These are phyloP conservation scores for Lyophyllum decastes DNA, from an alignment of 768 basidiomycete genomes.

Conservation along the genomic window DNA sequence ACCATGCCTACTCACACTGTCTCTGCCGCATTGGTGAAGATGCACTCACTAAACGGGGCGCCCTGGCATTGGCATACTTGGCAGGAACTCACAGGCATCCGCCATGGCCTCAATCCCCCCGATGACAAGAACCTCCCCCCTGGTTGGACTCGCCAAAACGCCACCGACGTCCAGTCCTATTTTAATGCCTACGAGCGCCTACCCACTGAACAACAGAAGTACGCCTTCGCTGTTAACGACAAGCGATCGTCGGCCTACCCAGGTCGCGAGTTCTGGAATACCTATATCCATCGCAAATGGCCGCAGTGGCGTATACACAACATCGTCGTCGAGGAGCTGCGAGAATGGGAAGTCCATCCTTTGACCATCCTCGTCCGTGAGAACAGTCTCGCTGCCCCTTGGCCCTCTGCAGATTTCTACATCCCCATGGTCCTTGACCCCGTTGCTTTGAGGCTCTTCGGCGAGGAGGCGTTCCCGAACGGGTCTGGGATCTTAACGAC, in stretches of 20 bases:
- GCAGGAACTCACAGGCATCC: background rate
- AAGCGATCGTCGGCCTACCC: background rate
- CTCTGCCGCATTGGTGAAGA: background rate
- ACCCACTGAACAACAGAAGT: constrained; percentile 3
- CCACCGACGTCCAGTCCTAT: constrained; percentile 13
- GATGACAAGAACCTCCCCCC: constrained; percentile 10
- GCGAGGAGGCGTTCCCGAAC: constrained; percentile 5
- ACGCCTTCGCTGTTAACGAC: constrained; percentile 5
- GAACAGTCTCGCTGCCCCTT: background rate
- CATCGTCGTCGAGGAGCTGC: constrained; percentile 9
- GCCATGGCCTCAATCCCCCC: constrained; percentile 9
- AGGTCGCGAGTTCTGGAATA: constrained; percentile 17
- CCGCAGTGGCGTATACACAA: constrained; percentile 14
- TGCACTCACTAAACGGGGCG: background rate
- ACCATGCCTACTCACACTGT: background rate
- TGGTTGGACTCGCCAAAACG: constrained; percentile 11
- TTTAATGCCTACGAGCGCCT: constrained; percentile 10
- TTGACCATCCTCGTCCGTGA: background rate
- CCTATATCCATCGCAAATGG: constrained; percentile 9
- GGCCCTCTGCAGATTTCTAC: too few species aligned
- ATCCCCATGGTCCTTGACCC: constrained; percentile 2
- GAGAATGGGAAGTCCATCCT: constrained; percentile 9
- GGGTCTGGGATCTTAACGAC: background rate
- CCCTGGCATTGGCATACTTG: background rate
- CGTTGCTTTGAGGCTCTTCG: constrained; percentile 10